Base-by-base conservation (phyloP, 2,329 filamentous ascomycete species). In the Aspergillus brasiliensis region DNA sequence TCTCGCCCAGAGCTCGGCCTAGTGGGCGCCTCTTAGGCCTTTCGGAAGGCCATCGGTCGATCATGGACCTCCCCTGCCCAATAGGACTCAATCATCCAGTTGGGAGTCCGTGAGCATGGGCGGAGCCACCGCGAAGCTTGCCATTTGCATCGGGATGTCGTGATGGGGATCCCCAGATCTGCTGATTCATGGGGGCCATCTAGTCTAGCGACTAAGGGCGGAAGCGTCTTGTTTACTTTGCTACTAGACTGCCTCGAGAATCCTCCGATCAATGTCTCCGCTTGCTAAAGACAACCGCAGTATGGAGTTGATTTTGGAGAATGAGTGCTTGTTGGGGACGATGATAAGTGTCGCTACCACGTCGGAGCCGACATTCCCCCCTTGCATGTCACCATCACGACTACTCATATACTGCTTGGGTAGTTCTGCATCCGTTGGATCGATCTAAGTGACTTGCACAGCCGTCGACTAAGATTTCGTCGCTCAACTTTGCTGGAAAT, bases 111-210 rank as follows among this genome's bases (percentile, higher is more conserved):
- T 34, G 52, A 17, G 21, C 52, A 34, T 55, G 52, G 31, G 46
- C 23, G 46, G 46, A 49, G 15, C 46, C 25, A 49, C 46, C 25
- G 2, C 8, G 25, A 48, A 49, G 46, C 46, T 55, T 55, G 38
- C 52, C 52, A 55, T 55, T 40, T 44, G 13, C 38, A 27, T 55
- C 52, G 52, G 52, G 40, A 55, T 55, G 52, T 55, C 52, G 52
- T 55, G 52, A 55, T 55, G 40, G 52, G 51, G 52, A 55, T 55
- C 52, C 27, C 52, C 52, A 55, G 52, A 55, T 55, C 52, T 28
- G 52, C 28, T 55, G 52, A 55, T 55, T 44, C 23, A 53, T 38
- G 21, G 51, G 44, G 44, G 44, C 27, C 44, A 28, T 23, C 13
- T 48, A 48, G 44, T 23, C 4, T 2, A 5, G 2, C 21, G 23